A percentile compares a stretch with the other conserved stretches of the same genome.
Evolutionary conservation across 805 yeast genomes (phyloP).

Genomic region (Kazachstania kunashirensis): DNA sequence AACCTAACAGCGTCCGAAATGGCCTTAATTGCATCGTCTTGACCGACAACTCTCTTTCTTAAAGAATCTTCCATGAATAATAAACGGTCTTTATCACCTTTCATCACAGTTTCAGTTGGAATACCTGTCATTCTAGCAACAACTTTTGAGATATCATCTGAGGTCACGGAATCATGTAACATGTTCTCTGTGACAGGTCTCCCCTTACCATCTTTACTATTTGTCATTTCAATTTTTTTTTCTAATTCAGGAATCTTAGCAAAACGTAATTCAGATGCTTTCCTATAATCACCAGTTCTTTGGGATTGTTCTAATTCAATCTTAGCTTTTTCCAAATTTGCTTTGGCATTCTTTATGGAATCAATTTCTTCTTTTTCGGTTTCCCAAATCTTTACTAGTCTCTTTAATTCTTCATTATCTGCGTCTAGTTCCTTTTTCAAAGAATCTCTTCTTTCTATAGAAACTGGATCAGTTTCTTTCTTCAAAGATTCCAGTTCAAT

Average conservation of each 20-base stretch:
- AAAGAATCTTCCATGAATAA: constrained; percentile 77
- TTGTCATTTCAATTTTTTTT: constrained; percentile 40
- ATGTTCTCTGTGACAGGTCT: constrained; percentile 10
- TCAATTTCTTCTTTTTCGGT: constrained; percentile 70
- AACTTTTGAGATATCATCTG: constrained; percentile 89
- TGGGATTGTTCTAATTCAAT: constrained; percentile 74
- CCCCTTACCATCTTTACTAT: constrained; percentile 33
- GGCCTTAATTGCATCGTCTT: constrained; percentile 86
- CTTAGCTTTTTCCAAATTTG: constrained; percentile 74
- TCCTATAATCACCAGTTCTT: constrained; percentile 76
- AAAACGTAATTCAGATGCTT: constrained; percentile 84
- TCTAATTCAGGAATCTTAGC: constrained; percentile 77
- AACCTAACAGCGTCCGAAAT: constrained; percentile 90
- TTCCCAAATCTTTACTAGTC: constrained; percentile 82
- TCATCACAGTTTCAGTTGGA: constrained; percentile 81
- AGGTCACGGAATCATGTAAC: constrained; percentile 79
- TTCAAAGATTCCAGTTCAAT: constrained; percentile 89
- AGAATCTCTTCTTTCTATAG: constrained; percentile 66
- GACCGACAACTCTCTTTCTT: constrained; percentile 79
- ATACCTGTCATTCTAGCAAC: constrained; percentile 93
- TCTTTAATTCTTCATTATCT: constrained; percentile 55
- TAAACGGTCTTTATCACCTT: constrained; percentile 88
- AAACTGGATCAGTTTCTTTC: constrained; percentile 82
- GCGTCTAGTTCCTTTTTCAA: constrained; percentile 56
- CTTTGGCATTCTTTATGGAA: constrained; percentile 66